phyloP scores from a whole-genome alignment of 495 filamentous ascomycete genomes.

The Venustampulla echinocandica region DNA sequence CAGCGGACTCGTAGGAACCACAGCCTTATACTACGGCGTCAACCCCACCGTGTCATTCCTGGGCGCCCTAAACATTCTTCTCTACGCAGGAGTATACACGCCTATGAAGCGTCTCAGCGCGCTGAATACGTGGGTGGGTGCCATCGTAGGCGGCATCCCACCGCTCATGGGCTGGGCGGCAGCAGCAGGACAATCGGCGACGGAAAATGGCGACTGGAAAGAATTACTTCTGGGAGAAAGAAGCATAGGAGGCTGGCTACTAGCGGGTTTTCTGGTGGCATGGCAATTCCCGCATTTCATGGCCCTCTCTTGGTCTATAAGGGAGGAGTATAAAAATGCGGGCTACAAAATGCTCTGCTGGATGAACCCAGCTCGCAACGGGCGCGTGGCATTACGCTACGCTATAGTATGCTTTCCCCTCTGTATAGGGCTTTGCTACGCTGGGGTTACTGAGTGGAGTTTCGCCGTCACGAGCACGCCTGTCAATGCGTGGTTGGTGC shows the following conservation, averaged over 20 bases:
- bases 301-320: constrained; percentile 74
- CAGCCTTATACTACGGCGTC: constrained; percentile 71
- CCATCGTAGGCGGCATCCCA: constrained; percentile 85
- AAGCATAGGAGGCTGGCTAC: constrained; percentile 79
- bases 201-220: constrained; percentile 59
- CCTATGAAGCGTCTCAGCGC: constrained; percentile 82
- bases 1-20: constrained; percentile 57
- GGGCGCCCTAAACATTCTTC: constrained; percentile 71
- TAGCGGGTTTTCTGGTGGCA: constrained; percentile 76
- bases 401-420: constrained; percentile 81
- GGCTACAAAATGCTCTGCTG: constrained; percentile 89
- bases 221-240: constrained; percentile 67
- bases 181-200: constrained; percentile 79
- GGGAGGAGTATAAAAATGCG: constrained; percentile 80
- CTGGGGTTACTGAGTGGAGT: constrained; percentile 75
- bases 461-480: constrained; percentile 75
- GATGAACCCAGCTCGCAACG: constrained; percentile 76
- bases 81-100: constrained; percentile 91
- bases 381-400: constrained; percentile 79
- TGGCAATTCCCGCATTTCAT: constrained; percentile 99
- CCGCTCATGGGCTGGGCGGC: constrained; percentile 98
- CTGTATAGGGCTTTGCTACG: constrained; percentile 71
- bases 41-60: constrained; percentile 89
- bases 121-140: constrained; percentile 92
- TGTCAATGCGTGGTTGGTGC: constrained; percentile 79